Evolutionary conservation across 139 green algal genomes (phyloP).

Genomic region (Haematococcus lacustris): DNA sequence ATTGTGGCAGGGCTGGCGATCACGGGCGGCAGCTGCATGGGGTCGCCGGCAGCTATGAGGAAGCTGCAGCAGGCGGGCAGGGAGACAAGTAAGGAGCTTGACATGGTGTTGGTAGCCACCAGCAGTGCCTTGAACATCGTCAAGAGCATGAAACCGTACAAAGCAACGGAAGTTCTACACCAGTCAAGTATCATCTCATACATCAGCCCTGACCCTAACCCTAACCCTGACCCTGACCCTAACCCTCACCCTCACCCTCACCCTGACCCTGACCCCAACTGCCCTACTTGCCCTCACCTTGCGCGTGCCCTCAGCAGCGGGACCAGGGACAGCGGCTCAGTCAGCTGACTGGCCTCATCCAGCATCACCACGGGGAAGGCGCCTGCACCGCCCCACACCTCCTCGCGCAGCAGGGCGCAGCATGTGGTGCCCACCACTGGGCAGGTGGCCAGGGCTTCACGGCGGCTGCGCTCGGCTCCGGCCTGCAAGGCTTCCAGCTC

Average conservation of each 20-base stretch:
- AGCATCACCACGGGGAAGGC: slow-evolving; percentile 74
- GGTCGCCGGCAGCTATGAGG: slow-evolving; percentile 76
- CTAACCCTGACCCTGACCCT: too few species aligned
- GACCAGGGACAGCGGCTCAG: slow-evolving; percentile 70
- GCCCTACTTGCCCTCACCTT: slow-evolving; percentile 19
- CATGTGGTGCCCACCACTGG: slow-evolving; percentile 73
- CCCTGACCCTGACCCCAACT: too few species aligned
- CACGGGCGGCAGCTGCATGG: slow-evolving; percentile 75
- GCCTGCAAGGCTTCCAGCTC: slow-evolving; percentile 37
- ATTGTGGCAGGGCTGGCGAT: slow-evolving; percentile 63
- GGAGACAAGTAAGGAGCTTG: background rate
- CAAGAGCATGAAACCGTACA: background rate
- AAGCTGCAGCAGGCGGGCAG: slow-evolving; percentile 35
- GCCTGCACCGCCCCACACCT: slow-evolving; percentile 8
- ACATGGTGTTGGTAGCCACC: too few species aligned
- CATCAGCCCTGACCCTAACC: background rate
- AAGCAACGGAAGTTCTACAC: background rate
- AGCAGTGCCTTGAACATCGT: background rate
- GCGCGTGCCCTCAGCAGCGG: slow-evolving; percentile 45
- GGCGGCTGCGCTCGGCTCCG: slow-evolving; percentile 56
- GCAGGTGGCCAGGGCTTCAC: slow-evolving; percentile 38
- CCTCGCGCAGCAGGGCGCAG: slow-evolving; percentile 7
- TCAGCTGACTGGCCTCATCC: slow-evolving; percentile 80
- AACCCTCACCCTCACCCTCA: too few species aligned
- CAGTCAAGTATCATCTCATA: background rate